phyloP scores from a whole-genome alignment of 2,329 filamentous ascomycete species.

The Pseudogymnoascus sp. region DNA sequence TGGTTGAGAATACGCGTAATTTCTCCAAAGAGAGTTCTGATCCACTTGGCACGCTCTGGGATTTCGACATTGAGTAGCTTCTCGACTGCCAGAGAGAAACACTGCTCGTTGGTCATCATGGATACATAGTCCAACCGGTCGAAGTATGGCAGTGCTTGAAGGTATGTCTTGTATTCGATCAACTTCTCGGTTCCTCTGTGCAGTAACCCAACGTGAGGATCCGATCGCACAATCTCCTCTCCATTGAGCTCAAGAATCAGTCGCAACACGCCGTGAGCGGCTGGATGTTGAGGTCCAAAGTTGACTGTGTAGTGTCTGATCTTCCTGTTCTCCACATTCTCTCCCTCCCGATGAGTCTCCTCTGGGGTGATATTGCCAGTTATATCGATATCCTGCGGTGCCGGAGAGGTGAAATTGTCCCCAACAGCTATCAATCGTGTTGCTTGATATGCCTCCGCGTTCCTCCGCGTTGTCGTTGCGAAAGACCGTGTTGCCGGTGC shows the following conservation, averaged over 20 bases:
- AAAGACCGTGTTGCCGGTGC: constrained; percentile 46
- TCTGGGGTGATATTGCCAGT: constrained; percentile 24
- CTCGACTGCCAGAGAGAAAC: constrained; percentile 89
- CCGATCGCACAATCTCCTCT: constrained; percentile 92
- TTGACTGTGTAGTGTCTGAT: constrained; percentile 99
- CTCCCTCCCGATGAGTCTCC: constrained; percentile 34
- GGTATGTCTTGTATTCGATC: constrained; percentile 99
- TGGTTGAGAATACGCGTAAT: constrained; percentile 93
- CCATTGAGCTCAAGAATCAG: constrained; percentile 96
- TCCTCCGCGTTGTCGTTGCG: constrained; percentile 57
- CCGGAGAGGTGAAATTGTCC: constrained; percentile 49
- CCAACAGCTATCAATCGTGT: constrained; percentile 47
- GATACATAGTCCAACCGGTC: constrained; percentile 98
- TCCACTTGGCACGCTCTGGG: constrained; percentile 91
- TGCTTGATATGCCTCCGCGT: constrained; percentile 50
- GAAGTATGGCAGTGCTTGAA: constrained; percentile 97
- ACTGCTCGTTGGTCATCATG: constrained; percentile 99
- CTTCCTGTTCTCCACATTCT: constrained; percentile 58
- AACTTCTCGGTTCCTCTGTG: constrained; percentile 98
- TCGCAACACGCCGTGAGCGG: constrained; percentile 94
- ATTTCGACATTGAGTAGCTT: constrained; percentile 97
- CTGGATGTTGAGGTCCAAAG: constrained; percentile 97
- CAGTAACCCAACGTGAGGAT: constrained; percentile 92
- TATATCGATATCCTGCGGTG: constrained; percentile 15
- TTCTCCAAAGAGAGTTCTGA: constrained; percentile 90